Conservation (phyloP, 305 asterid species). For the Solanum chacoense region DNA sequence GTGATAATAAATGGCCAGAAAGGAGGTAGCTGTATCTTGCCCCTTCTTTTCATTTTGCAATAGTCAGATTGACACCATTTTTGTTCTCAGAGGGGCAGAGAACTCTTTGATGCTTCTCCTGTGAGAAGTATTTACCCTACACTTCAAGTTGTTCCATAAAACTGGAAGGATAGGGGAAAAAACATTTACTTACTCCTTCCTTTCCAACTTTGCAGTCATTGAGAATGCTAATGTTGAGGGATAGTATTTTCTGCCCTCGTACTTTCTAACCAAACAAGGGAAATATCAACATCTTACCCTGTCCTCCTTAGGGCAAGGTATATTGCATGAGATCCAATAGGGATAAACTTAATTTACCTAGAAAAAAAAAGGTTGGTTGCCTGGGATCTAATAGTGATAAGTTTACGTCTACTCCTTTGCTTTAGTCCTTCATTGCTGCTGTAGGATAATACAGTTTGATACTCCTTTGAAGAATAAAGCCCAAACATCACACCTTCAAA, state of each 20-base stretch:
- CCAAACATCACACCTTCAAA: background rate
- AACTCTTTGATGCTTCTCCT: background rate
- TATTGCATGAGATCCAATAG: background rate
- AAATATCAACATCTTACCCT: background rate
- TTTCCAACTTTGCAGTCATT: background rate
- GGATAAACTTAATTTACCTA: background rate
- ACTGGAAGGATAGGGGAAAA: background rate
- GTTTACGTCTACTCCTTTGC: background rate
- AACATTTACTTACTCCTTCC: background rate
- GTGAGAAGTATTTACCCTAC: background rate
- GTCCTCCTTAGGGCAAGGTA: background rate
- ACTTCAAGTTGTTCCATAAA: background rate
- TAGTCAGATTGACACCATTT: background rate
- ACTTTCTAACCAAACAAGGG: background rate
- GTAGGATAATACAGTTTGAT: background rate
- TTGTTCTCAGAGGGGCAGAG: background rate
- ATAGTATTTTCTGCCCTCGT: background rate
- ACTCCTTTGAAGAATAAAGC: background rate
- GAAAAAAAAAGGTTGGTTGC: background rate
- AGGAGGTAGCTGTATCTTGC: background rate
- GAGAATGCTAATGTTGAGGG: background rate
- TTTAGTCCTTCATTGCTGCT: background rate
- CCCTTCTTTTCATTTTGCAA: background rate
- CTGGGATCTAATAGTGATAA: background rate
- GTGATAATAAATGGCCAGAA: background rate